Evolutionary conservation across 352 stramenopile species (phyloP), one percentile per base, ranked within the genome.

Genomic region (Phytophthora europaea): DNA sequence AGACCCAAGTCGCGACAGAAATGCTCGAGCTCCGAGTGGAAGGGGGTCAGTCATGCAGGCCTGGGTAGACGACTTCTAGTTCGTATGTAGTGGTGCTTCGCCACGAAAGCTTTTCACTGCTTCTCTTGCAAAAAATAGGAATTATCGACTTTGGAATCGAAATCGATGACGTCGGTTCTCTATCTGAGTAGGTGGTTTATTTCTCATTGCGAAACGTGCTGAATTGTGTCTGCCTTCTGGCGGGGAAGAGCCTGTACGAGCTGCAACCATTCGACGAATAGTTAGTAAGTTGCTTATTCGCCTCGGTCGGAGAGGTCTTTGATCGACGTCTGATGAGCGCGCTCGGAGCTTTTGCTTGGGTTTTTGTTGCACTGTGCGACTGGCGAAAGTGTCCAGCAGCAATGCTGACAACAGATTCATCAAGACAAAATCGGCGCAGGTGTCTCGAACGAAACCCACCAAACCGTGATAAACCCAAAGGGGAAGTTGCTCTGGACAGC

Each of bases 11-110:
- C 61, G 76, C 18, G 76, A 82, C 48, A 34, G 33, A 62, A 69
- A 58, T 53, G 48, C 22, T 33, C 72, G 55, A 48, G 71, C 68
- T 20, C 72, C 66, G 10, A 66, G 47, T 50, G 81, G 67, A 60
- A 84, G 88, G 55, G 84, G 83, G 3, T 86, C 79, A 55, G 75
- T 92, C 52, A 92, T 94, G 74, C 79, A 94, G 52, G 86, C 86
- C 8, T 94, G 86, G 86, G 83, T 76, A 56, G 84, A 92, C 55
- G 84, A 87, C 65, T 82, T 79, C 68, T 73, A 58, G 18, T 22
- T 50, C 43, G 6, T 23, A 16, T 43, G 26, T 31, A 31, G 26
- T 43, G 13, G 36, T 43, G 36, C 13, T n/a, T 50, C 43, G 43
- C 9, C 43, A 50, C 43, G 40, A 22, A 22, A 50, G 6, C 36